Evolutionary conservation across 805 yeast species (phyloP).

Genomic region (Ogataea pini): DNA sequence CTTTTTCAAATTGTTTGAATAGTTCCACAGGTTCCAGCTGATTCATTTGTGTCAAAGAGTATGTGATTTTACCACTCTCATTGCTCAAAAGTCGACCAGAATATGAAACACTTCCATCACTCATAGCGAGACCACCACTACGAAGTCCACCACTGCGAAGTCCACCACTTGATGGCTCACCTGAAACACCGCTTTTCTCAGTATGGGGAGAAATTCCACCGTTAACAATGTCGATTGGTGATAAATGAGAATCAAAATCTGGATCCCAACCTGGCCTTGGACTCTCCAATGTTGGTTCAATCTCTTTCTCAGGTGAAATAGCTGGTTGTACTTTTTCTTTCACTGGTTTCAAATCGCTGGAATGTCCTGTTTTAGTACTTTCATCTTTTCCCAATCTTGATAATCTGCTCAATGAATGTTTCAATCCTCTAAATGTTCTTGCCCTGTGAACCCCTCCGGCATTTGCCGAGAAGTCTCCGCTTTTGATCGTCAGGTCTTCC

Average conservation of each 20-base stretch:
- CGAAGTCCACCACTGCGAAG: not conserved
- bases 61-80: slow-evolving; percentile 6
- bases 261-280: slow-evolving; percentile 16
- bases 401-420: slow-evolving; percentile 9
- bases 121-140: slow-evolving; percentile 1
- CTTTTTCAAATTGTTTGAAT: slow-evolving; percentile 16
- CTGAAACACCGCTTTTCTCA: not conserved
- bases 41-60: slow-evolving; percentile 21
- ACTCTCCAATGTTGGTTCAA: not conserved
- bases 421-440: slow-evolving; percentile 3
- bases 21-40: slow-evolving; percentile 21
- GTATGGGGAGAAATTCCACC: slow-evolving; percentile 17
- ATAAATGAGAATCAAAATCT: slow-evolving; percentile 14
- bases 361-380: not conserved
- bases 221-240: slow-evolving; percentile 24
- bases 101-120: slow-evolving; percentile 4
- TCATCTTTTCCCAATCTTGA: slow-evolving; percentile 4
- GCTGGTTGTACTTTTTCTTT: no score
- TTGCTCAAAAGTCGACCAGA: not conserved
- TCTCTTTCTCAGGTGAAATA: not conserved
- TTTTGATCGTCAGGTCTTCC: no score
- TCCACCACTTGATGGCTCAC: not conserved
- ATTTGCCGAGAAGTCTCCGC: not conserved
- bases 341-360: not conserved
- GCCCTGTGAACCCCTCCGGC: not conserved